A percentile compares a stretch with the other conserved stretches of the same genome.
Conservation (phyloP, 805 yeast species). For the Sporopachydermia lactativora region DNA sequence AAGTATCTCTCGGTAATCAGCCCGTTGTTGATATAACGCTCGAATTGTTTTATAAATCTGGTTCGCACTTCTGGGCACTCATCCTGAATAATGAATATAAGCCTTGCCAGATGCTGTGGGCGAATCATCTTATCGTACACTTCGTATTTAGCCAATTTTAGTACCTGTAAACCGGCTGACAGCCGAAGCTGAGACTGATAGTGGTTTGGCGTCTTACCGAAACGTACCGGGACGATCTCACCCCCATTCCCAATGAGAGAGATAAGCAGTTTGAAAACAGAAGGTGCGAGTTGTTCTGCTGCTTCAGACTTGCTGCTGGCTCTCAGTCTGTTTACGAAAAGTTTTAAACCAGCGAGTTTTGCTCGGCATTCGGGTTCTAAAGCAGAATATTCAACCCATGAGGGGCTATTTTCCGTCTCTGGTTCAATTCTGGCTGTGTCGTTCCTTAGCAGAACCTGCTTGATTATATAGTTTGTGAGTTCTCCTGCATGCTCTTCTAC, state of each 20-base stretch:
- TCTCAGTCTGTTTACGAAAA: slow-evolving; percentile 46
- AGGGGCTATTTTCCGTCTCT: slow-evolving; percentile 9
- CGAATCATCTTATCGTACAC: slow-evolving; percentile 36
- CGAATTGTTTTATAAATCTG: slow-evolving; percentile 33
- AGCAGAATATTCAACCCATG: slow-evolving; percentile 34
- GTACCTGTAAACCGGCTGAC: slow-evolving; percentile 48
- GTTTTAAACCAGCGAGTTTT: slow-evolving; percentile 38
- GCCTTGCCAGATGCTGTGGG: slow-evolving; percentile 34
- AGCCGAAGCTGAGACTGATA: slow-evolving; percentile 51
- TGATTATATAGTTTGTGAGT: slow-evolving; percentile 44
- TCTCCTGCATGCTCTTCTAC: slow-evolving; percentile 41
- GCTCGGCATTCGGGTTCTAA: slow-evolving; percentile 27
- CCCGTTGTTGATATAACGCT: slow-evolving; percentile 35
- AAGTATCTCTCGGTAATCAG: slow-evolving; percentile 49
- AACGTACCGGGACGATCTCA: slow-evolving; percentile 42
- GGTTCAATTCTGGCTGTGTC: slow-evolving; percentile 16
- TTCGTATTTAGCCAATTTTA: slow-evolving; percentile 49
- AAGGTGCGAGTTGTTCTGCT: slow-evolving; percentile 34
- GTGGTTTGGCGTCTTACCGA: slow-evolving; percentile 37
- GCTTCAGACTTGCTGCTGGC: slow-evolving; percentile 22
- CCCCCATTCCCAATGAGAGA: slow-evolving; percentile 66
- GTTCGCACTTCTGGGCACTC: slow-evolving; percentile 42
- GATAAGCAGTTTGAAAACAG: slow-evolving; percentile 51
- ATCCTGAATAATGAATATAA: slow-evolving; percentile 55
- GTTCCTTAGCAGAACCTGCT: slow-evolving; percentile 46